Evolutionary conservation across 495 filamentous ascomycete genomes (phyloP).

Genomic region (Aspergillus kassunensis): DNA sequence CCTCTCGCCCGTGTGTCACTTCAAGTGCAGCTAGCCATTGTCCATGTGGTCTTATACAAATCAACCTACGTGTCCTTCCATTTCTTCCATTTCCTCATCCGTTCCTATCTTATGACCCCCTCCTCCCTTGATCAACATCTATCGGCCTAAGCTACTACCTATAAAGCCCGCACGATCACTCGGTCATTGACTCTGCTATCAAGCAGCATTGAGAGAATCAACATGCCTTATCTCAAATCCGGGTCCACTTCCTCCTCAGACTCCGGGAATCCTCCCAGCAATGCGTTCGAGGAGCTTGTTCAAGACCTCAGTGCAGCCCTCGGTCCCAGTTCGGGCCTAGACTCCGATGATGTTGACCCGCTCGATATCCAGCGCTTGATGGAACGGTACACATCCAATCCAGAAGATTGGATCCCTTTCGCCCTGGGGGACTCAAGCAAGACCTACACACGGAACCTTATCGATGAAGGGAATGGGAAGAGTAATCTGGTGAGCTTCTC

Average conservation of each 20-base stretch:
- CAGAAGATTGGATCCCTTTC: conserved; percentile 67
- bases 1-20: background rate
- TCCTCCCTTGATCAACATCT: background rate
- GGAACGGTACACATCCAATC: conserved; percentile 62
- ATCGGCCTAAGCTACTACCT: background rate
- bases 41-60: background rate
- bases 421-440: conserved; percentile 61
- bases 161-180: background rate
- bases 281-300: conserved; percentile 70
- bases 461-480: conserved; percentile 88
- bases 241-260: conserved; percentile 9
- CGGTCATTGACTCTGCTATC: background rate
- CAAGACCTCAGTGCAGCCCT: conserved; percentile 64
- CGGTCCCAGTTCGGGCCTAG: conserved; percentile 73
- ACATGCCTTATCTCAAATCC: conserved; percentile 35
- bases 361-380: conserved; percentile 63
- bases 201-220: conserved; percentile 1
- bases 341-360: conserved; percentile 74
- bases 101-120: background rate
- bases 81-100: background rate
- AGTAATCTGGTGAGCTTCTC: conserved; percentile 65
- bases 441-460: conserved; percentile 81
- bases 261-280: conserved; percentile 4
- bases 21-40: background rate
- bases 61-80: background rate